Conservation (phyloP, 164 flowering plant genomes). For the Vitis rupestris region DNA sequence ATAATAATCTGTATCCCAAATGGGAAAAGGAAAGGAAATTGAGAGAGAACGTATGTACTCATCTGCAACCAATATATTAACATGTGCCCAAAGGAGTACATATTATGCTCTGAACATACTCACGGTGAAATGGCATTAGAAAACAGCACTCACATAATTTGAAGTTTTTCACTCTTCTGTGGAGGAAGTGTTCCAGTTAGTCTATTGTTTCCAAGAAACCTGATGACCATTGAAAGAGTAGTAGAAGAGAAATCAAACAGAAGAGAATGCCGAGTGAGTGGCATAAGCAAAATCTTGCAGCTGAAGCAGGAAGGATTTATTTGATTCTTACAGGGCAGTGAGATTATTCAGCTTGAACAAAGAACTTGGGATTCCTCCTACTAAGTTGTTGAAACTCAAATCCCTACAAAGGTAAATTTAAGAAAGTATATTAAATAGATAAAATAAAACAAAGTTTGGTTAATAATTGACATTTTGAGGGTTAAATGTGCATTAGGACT, state of each 20-base stretch:
- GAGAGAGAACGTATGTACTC: no score
- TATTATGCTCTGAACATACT: no score
- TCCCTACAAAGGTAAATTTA: conserved; percentile 10
- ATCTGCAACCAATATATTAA: no score
- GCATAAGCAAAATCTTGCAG: no score
- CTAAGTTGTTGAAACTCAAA: no score
- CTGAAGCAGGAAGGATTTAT: background rate
- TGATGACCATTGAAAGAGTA: background rate
- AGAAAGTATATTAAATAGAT: background rate
- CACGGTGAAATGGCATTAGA: background rate
- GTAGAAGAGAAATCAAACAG: background rate
- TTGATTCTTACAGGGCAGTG: conserved; percentile 5
- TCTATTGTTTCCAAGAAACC: conserved; percentile 20
- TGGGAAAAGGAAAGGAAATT: no score
- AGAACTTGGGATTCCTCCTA: conserved; percentile 17
- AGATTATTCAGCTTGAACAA: conserved; percentile 20
- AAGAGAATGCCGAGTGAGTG: background rate
- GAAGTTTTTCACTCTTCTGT: conserved; percentile 5
- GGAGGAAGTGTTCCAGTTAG: conserved; percentile 11
- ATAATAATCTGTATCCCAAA: no score
- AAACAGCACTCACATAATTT: conserved; percentile 7
- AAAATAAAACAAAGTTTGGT: no score
- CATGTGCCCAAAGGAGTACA: no score
- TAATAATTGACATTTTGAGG: no score
- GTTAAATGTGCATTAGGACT: conserved; percentile 9